These are phyloP conservation scores for Hypoxylon intermedium DNA, from an alignment of 495 filamentous ascomycete species.

Conservation along the genomic window DNA sequence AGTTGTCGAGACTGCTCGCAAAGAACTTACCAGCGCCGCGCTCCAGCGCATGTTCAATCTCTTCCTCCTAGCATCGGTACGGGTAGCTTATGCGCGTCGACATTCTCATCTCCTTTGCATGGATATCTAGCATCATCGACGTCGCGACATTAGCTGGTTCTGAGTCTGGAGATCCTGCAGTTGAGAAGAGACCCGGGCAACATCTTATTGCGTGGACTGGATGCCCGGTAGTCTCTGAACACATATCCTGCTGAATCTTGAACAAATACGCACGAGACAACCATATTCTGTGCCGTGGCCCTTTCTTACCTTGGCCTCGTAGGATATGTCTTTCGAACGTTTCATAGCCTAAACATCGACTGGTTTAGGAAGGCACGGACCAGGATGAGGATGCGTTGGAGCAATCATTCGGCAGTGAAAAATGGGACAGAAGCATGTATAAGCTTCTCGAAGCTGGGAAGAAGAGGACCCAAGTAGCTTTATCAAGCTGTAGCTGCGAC, in stretches of 20 bases:
- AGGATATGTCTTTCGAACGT: constrained; percentile 42
- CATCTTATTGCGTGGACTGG: constrained; percentile 28
- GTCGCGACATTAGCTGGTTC: constrained; percentile 15
- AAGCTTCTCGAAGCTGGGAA: constrained; percentile 24
- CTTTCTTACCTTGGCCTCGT: constrained; percentile 39
- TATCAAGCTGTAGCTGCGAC: constrained; percentile 26
- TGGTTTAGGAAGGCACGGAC: constrained; percentile 35
- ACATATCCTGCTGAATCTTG: constrained; percentile 38
- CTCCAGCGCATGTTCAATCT: constrained; percentile 39
- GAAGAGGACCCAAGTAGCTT: constrained; percentile 32
- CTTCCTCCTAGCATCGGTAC: constrained; percentile 36
- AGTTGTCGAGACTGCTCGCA: constrained; percentile 21
- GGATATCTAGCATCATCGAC: constrained; percentile 26
- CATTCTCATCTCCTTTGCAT: constrained; percentile 23
- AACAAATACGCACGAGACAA: constrained; percentile 39
- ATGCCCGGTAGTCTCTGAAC: constrained; percentile 19
- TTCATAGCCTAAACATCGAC: constrained; percentile 33
- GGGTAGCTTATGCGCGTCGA: constrained; percentile 20
- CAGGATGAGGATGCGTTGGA: constrained; percentile 40
- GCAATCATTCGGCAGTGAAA: constrained; percentile 29
- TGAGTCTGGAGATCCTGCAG: constrained; percentile 14
- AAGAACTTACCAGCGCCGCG: constrained; percentile 42
- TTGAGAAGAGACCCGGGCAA: constrained; percentile 18
- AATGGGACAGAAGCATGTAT: constrained; percentile 23
- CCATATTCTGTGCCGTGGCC: constrained; percentile 38